Evolutionary conservation across 371 early-diverging fungal species (phyloP), one percentile per base, ranked within the genome.

Genomic region (Zopfochytrium polystomum): DNA sequence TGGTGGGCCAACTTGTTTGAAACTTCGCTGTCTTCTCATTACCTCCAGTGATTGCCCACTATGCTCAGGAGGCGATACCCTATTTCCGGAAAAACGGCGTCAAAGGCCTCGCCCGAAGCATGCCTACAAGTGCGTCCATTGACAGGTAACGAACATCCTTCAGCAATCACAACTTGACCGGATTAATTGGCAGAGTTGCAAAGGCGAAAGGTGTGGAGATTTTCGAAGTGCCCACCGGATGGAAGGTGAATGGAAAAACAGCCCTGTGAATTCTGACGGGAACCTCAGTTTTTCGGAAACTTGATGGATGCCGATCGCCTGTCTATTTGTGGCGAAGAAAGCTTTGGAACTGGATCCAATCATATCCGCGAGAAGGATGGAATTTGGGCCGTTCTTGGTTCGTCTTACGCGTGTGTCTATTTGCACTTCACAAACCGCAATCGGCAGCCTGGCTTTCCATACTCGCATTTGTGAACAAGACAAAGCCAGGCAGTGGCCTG

Each of bases 331-430:
- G 98, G 98, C 52, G 98, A 98, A 70, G 98, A 98, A 76, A 88
- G 89, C 2, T 98, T 98, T 72, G 98, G 98, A 62, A 96, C 96
- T 7, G 98, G 98, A 43, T 92, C 93, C 0, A 94, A 96, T 71
- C 97, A 96, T 64, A 92, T 98, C 55, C 90, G 98, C 48, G 98
- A 98, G 71, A 98, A 98, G 83, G 98, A 98, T 78, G 98, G 98
- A 46, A 70, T 98, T 47, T 98, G 98, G 98, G 98, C 98, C 44
- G 76, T 96, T 42, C 73, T 96, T 51, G 85, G 87, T 86, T 72
- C 9, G 66, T 48, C 22, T 13, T 58, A 18, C n/a, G 15, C 52
- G 22, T 54, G 20, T 44, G 34, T 32, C 35, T 23, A 18, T n/a
- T 31, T 51, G 15, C 30, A 22, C 13, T 26, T 29, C 32, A 35